Evolutionary conservation across 2,329 filamentous ascomycete genomes (phyloP).

Genomic region (Diplodia mutila): DNA sequence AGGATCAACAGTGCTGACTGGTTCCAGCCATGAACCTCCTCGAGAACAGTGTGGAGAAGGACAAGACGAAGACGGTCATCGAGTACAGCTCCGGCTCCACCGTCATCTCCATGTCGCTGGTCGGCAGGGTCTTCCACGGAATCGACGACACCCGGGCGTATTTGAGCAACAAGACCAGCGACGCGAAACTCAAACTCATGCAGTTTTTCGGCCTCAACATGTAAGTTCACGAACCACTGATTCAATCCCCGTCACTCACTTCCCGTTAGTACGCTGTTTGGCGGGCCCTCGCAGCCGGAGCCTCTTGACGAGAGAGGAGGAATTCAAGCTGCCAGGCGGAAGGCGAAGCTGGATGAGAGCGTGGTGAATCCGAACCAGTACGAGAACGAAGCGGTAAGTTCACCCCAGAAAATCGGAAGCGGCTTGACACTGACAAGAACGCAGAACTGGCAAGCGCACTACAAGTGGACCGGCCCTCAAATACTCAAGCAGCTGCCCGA

Average conservation of each 20-base stretch:
- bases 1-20: slow-evolving; percentile 25
- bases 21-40: slow-evolving; percentile 56
- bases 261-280: slow-evolving; percentile 55
- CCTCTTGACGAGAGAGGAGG: slow-evolving; percentile 58
- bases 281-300: slow-evolving; percentile 63
- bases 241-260: not conserved
- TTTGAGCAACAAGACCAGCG: slow-evolving; percentile 62
- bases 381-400: slow-evolving; percentile 51
- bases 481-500: slow-evolving; percentile 60
- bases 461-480: slow-evolving; percentile 64
- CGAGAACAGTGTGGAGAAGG: slow-evolving; percentile 33
- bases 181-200: slow-evolving; percentile 59
- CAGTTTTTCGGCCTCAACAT: slow-evolving; percentile 63
- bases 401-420: too few relatives aligned
- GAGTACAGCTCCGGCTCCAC: slow-evolving; percentile 67
- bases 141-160: slow-evolving; percentile 59
- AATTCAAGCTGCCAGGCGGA: slow-evolving; percentile 53
- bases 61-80: slow-evolving; percentile 57
- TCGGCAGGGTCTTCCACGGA: slow-evolving; percentile 56
- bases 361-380: slow-evolving; percentile 62
- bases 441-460: slow-evolving; percentile 59
- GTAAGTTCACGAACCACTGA: slow-evolving; percentile 34
- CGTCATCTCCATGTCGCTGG: slow-evolving; percentile 62
- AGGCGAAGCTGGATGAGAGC: slow-evolving; percentile 48
- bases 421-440: not conserved